Evolutionary conservation across 192 early-diverging fungal species (phyloP).

Genomic region (Podila minutissima): DNA sequence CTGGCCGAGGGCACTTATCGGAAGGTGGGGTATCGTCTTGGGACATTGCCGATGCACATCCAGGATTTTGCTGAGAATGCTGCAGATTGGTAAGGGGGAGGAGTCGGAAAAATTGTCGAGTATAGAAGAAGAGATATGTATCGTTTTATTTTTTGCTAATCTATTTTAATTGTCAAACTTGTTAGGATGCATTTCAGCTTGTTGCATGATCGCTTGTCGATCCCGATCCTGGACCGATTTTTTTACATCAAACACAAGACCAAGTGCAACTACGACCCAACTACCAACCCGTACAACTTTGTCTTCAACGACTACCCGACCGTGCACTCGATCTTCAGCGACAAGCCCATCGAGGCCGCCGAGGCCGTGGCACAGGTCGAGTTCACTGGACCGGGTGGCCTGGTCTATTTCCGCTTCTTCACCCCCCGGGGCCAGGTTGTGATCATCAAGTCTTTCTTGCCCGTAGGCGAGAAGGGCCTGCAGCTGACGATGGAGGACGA

Average conservation of each 20-base stretch:
- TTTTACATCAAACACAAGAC: conserved; percentile 39
- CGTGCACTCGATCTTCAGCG: conserved; percentile 37
- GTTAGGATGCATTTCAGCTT: conserved; percentile 43
- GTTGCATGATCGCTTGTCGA: conserved; percentile 31
- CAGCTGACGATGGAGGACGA: conserved; percentile 50
- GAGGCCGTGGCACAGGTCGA: conserved; percentile 44
- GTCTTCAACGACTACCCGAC: conserved; percentile 49
- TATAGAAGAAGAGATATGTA: neutral
- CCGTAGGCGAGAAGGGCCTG: conserved; percentile 42
- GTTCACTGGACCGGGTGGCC: conserved; percentile 44
- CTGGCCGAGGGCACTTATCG: conserved; percentile 34
- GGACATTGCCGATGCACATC: conserved; percentile 49
- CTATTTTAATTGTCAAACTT: no score
- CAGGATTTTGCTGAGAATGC: conserved; percentile 53
- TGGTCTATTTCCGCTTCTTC: conserved; percentile 49
- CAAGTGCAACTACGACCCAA: conserved; percentile 43
- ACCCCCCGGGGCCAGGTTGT: conserved; percentile 40
- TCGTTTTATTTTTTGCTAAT: neutral
- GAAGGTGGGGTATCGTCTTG: conserved; percentile 33
- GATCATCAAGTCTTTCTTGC: conserved; percentile 38
- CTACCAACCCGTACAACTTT: conserved; percentile 47
- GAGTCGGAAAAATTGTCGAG: neutral
- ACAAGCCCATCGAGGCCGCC: conserved; percentile 31
- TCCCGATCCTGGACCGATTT: conserved; percentile 46
- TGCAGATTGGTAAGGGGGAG: conserved; percentile 26